phyloP scores from a whole-genome alignment of 495 filamentous ascomycete genomes.

The Neurospora sp. region DNA sequence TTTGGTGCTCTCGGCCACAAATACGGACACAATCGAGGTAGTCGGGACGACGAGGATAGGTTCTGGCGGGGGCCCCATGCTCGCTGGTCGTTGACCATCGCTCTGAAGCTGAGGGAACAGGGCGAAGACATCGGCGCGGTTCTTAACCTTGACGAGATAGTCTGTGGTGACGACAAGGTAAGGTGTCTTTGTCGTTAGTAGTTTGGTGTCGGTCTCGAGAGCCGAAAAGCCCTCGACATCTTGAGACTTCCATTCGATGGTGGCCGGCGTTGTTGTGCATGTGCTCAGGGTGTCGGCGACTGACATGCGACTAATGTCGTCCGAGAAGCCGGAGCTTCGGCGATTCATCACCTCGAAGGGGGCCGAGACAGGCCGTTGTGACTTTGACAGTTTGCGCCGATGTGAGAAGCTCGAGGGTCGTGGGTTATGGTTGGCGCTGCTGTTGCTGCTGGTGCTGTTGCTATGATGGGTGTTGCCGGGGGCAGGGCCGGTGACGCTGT shows the following conservation, averaged over 20 bases:
- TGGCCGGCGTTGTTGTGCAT: slow-evolving; percentile 1
- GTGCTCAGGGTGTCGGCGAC: slow-evolving; percentile 13
- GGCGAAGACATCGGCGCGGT: slow-evolving; percentile 49
- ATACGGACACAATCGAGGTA: slow-evolving; percentile 65
- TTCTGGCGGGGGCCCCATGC: slow-evolving; percentile 10
- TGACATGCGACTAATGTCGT: slow-evolving; percentile 17
- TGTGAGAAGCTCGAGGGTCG: not conserved
- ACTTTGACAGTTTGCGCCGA: slow-evolving; percentile 17
- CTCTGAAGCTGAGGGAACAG: slow-evolving; percentile 26
- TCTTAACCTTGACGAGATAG: slow-evolving; percentile 73
- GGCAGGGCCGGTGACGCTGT: not conserved
- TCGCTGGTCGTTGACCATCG: slow-evolving; percentile 3
- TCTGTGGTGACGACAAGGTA: slow-evolving; percentile 85
- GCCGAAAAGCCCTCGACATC: slow-evolving; percentile 48
- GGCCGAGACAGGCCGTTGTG: slow-evolving; percentile 9
- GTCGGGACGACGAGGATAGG: slow-evolving; percentile 45
- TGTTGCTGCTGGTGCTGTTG: slow-evolving; percentile 3
- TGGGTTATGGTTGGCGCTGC: not conserved
- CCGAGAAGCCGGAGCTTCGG: slow-evolving; percentile 18
- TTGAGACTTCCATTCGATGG: slow-evolving; percentile 30
- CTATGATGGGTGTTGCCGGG: not conserved
- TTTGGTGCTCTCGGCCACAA: slow-evolving; percentile 67
- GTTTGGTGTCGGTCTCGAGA: slow-evolving; percentile 66
- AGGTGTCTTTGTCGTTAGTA: slow-evolving; percentile 78
- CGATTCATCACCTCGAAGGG: slow-evolving; percentile 8